A percentile compares a stretch with the other conserved stretches of the same genome.
These are phyloP conservation scores for Paraleonurus japonicus DNA, from an alignment of 257 asterid species.

Conservation along the genomic window DNA sequence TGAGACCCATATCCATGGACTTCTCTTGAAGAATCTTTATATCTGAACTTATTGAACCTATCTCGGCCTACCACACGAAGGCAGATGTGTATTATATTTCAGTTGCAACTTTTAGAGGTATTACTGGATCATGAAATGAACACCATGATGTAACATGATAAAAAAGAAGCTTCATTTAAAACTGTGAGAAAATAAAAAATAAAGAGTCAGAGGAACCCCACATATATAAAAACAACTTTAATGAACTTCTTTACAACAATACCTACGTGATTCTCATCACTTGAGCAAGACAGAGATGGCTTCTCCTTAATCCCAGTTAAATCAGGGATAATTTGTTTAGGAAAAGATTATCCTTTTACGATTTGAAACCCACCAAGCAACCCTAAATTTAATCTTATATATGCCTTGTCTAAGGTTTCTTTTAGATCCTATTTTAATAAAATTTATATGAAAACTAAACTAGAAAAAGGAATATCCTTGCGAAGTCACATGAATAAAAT, in stretches of 20 bases:
- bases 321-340: not conserved
- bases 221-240: constrained; percentile 4
- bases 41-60: constrained; percentile 97
- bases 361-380: too few relatives aligned
- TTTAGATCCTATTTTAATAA: not conserved
- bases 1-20: constrained; percentile 99
- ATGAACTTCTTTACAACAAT: not conserved
- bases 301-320: constrained; percentile 6
- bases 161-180: constrained; percentile 14
- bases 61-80: constrained; percentile 67
- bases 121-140: constrained; percentile 2
- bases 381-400: not conserved
- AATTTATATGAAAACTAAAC: not conserved
- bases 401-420: not conserved
- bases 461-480: not conserved
- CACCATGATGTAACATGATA: constrained; percentile 8
- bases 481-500: constrained; percentile 1
- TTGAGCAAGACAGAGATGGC: constrained; percentile 9
- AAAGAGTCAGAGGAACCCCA: not conserved
- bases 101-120: constrained; percentile 8
- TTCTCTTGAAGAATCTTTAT: constrained; percentile 96
- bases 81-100: constrained; percentile 18
- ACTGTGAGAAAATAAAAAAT: not conserved
- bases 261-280: not conserved
- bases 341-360: not conserved